Conservation (phyloP, 768 basidiomycete genomes). For the Naganishia onofrii region DNA sequence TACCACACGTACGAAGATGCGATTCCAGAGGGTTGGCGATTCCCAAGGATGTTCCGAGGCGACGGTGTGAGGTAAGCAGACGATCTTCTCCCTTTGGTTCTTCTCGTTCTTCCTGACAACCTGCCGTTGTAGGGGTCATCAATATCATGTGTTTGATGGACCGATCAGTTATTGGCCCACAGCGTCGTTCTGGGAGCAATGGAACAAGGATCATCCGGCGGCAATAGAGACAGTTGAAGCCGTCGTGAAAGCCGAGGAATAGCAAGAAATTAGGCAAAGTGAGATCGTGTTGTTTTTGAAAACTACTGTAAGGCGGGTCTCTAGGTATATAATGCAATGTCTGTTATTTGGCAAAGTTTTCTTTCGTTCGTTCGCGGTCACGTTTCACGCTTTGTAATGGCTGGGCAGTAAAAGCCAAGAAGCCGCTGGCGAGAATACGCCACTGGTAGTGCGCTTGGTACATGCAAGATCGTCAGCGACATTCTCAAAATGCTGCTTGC, state of each 20-base stretch:
- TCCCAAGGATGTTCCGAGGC: conserved; percentile 46
- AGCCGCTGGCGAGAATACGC: no score
- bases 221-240: not conserved
- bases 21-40: conserved; percentile 57
- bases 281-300: not conserved
- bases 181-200: conserved; percentile 24
- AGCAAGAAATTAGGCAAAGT: not conserved
- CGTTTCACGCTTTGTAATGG: no score
- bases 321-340: not conserved
- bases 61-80: conserved; percentile 39
- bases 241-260: not conserved
- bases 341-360: no score
- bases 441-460: no score
- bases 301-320: not conserved
- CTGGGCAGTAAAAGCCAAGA: no score
- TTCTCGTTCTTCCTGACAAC: not conserved
- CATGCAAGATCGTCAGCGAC: no score
- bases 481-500: no score
- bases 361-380: no score
- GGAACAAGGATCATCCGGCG: conserved; percentile 3
- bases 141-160: conserved; percentile 45
- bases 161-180: conserved; percentile 50
- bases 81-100: not conserved
- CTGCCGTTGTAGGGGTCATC: conserved; percentile 38
- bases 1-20: conserved; percentile 66